phyloP scores from a whole-genome alignment of 495 filamentous ascomycete species.

The Penicillium cosmopolitanum region DNA sequence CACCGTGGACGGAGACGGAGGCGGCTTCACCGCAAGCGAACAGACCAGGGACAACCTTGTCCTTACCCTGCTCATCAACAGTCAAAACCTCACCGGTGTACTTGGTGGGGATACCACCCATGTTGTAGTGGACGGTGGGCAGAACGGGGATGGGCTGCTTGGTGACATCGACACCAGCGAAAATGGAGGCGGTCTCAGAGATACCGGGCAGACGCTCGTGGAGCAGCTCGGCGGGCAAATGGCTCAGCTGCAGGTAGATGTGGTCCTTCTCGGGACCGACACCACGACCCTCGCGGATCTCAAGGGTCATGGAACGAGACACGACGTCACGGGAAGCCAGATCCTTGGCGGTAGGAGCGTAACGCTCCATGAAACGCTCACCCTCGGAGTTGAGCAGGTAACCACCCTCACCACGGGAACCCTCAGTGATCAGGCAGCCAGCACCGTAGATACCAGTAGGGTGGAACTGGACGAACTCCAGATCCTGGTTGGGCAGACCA shows the following conservation, averaged over 20 bases:
- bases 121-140: constrained; percentile 98
- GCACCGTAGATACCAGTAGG: constrained; percentile 99
- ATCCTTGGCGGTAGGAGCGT: constrained; percentile 97
- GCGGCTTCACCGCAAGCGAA: constrained; percentile 97
- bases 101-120: constrained; percentile 97
- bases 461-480: constrained; percentile 99
- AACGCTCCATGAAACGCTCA: constrained; percentile 99
- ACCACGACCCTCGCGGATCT: constrained; percentile 96
- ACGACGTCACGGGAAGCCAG: constrained; percentile 91
- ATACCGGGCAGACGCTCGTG: constrained; percentile 97
- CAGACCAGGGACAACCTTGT: constrained; percentile 92
- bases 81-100: constrained; percentile 96
- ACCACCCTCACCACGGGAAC: constrained; percentile 96
- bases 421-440: constrained; percentile 97
- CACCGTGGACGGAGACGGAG: constrained; percentile 96
- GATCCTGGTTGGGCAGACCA: constrained; percentile 96
- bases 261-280: constrained; percentile 96
- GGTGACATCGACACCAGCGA: constrained; percentile 92
- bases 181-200: constrained; percentile 95
- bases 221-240: constrained; percentile 86
- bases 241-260: constrained; percentile 94
- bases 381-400: constrained; percentile 96
- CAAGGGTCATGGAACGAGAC: constrained; percentile 94
- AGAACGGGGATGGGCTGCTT: constrained; percentile 97
- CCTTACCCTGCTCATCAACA: constrained; percentile 77